Evolutionary conservation across 768 basidiomycete species (phyloP), one percentile per base, ranked within the genome.

Genomic region (Lentinula boryana): DNA sequence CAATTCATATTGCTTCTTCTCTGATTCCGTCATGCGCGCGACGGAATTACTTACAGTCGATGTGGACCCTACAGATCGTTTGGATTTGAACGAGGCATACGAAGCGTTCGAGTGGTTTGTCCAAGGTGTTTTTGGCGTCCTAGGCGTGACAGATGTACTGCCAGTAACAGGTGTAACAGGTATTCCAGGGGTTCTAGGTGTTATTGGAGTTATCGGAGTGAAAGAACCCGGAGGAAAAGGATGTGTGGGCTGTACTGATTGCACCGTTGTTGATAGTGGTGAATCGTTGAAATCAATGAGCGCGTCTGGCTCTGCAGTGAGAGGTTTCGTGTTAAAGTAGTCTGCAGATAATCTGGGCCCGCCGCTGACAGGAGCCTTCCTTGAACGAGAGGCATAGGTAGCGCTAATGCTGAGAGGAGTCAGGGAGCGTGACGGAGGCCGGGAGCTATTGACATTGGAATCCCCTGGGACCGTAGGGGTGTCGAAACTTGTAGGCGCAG

Each of bases 1-100:
- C 65, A 92, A 66, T 33, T 85, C 84, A 61, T 69, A 63, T 62
- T 83, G 75, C 73, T 74, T 83, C 72, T 74, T 82, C 65, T 87
- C 88, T 32, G 72, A 74, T 33, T 86, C 86, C 8, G 79, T 70
- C 69, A 41, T 35, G 2, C 23, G 18, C 54, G 36, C 35, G 35
- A 59, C 40, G 58, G 7, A 18, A 31, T 33, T 60, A 51, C 5
- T 27, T 32, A 46, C 59, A 31, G 41, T 63, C 59, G 56, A 49
- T n/a, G 13, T 55, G 43, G 21, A 64, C 23, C 35, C 38, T 38
- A 35, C 40, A 44, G 55, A 60, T 55, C 18, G 23, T 27, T 56
- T 61, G 21, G 60, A 49, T 33, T 40, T 49, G 16, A 38, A 33
- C 1, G 57, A 55, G n/a, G 60, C 15, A 43, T 32, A 36, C 10